phyloP scores from a whole-genome alignment of 176 grass and related monocot genomes.

The Saccharum officinarum region DNA sequence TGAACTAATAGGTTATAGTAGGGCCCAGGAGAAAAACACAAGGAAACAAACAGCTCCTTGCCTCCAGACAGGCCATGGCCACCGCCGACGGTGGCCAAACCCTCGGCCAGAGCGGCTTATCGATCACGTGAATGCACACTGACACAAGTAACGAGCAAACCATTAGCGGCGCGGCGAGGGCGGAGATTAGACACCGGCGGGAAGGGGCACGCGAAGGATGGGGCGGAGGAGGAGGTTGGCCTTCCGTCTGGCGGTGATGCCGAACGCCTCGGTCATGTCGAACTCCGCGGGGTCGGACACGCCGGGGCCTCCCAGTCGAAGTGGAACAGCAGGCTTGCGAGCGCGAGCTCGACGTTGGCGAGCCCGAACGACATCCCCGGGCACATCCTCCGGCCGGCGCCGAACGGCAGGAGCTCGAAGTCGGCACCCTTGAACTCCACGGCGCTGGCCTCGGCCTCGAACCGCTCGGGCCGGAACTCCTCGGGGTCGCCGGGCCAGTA shows the following conservation, averaged over 20 bases:
- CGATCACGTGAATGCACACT: background rate
- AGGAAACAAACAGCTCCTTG: background rate
- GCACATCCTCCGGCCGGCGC: conserved; percentile 57
- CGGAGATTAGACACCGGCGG: background rate
- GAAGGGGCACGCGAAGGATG: conserved; percentile 5
- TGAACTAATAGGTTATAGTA: background rate
- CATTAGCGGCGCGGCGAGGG: background rate
- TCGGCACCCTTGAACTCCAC: conserved; percentile 43
- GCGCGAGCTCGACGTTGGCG: conserved; percentile 50
- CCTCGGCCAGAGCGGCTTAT: background rate
- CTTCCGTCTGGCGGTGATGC: conserved; percentile 19
- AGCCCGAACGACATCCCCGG: conserved; percentile 47
- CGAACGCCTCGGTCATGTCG: conserved; percentile 49
- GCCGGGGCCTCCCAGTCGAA: conserved; percentile 49
- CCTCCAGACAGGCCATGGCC: background rate
- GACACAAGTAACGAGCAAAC: background rate
- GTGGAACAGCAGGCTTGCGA: conserved; percentile 46
- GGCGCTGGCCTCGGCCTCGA: background rate
- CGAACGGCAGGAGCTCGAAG: conserved; percentile 57
- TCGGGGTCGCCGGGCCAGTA: conserved; percentile 51
- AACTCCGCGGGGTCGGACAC: background rate
- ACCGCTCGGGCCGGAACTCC: conserved; percentile 45
- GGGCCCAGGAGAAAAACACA: background rate
- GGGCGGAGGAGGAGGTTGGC: conserved; percentile 29
- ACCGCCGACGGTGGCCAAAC: background rate